Evolutionary conservation across 257 asterid species (phyloP), one percentile per base, ranked within the genome.

Genomic region (Prunella vulgaris): DNA sequence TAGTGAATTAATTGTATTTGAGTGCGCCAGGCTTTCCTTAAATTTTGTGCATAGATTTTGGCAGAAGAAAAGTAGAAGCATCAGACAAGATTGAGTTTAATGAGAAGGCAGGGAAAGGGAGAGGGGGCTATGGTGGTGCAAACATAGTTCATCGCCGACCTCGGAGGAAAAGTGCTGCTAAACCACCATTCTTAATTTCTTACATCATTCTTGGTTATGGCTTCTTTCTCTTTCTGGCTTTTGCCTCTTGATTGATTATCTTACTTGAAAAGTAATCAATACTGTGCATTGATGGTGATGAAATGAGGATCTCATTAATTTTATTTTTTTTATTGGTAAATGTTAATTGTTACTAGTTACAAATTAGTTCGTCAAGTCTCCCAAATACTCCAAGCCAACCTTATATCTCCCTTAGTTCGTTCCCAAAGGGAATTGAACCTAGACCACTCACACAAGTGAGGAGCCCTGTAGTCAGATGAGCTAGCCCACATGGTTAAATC

Each of bases 121-220:
- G 35, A 69, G 86, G 80, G 10, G 5, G 85, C 0, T 17, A 63
- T 25, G 91, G 95, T 15, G 90, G 87, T 61, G 83, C 79, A 52
- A 73, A 81, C 68, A 9, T 75, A 3, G 82, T 62, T 46, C 92
- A 83, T 64, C 81, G 44, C 14, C 66, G 65, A 48, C 85, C 59
- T 0, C 33, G 37, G 3, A 28, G 49, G 0, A 75, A 68, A 25
- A 75, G 58, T 61, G 79, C 75, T 52, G 57, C 76, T 10, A 62
- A 10, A 6, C 74, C 80, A n/a, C 21, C n/a, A 24, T 68, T 63
- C 61, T 38, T 66, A 14, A 38, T 49, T 60, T 64, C 66, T 44
- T 57, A 21, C 35, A 64, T 67, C 14, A 10, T 30, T 73, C 9
- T 84, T 58, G 81, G 70, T 22, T 51, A 67, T 60, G 28, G 76